phyloP scores from a whole-genome alignment of 129 eudicot species.

The Saussurea involucrata region DNA sequence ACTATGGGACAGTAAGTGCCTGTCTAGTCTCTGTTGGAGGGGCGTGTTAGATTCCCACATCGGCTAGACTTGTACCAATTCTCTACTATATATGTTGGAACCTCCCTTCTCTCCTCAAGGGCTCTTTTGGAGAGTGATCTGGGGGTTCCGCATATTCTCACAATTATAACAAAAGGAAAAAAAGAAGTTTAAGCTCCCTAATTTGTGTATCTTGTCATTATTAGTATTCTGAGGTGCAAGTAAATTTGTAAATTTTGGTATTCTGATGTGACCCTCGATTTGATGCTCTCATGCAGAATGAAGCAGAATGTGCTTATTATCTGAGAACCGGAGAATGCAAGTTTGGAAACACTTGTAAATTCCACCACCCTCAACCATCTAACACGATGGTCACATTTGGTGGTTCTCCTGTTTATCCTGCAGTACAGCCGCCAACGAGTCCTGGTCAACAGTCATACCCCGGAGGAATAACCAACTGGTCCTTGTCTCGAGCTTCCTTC shows the following conservation, averaged over 20 bases:
- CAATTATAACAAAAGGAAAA: background rate
- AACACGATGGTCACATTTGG: constrained; percentile 68
- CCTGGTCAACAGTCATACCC: constrained; percentile 76
- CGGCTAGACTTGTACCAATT: too few relatives aligned
- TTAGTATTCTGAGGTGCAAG: background rate
- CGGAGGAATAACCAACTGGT: constrained; percentile 51
- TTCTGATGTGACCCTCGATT: background rate
- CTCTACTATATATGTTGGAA: too few relatives aligned
- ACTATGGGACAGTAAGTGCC: too few relatives aligned
- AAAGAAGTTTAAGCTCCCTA: background rate
- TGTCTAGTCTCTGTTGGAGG: too few relatives aligned
- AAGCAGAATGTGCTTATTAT: constrained; percentile 83
- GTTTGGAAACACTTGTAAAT: constrained; percentile 95
- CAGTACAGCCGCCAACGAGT: constrained; percentile 68
- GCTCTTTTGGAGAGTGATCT: too few relatives aligned
- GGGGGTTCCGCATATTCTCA: too few relatives aligned
- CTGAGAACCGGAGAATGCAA: constrained; percentile 95
- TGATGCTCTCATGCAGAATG: constrained; percentile 50
- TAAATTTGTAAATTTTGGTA: background rate
- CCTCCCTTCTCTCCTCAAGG: too few relatives aligned
- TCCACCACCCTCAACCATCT: constrained; percentile 93
- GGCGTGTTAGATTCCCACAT: too few relatives aligned
- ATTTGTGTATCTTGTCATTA: constrained; percentile 5
- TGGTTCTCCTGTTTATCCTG: constrained; percentile 87
- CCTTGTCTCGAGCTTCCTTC: constrained; percentile 67